Evolutionary conservation across 768 basidiomycete species (phyloP).

Genomic region (Boletus vinaceobasis): DNA sequence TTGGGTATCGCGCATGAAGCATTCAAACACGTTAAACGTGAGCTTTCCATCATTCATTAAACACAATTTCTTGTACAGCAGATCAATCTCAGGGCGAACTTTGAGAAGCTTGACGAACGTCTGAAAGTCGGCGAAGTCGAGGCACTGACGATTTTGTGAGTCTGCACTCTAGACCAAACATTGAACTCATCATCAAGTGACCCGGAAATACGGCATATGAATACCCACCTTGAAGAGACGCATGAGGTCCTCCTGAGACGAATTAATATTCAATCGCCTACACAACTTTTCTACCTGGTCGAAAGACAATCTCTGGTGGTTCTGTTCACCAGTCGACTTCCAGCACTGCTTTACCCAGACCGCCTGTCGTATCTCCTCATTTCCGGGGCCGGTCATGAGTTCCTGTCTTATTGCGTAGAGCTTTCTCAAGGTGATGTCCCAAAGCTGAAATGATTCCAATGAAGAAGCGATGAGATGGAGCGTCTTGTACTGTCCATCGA

Average conservation of each 20-base stretch:
- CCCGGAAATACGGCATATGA: not conserved
- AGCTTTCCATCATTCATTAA: slow-evolving; percentile 28
- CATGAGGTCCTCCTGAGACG: slow-evolving; percentile 49
- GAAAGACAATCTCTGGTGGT: slow-evolving; percentile 63
- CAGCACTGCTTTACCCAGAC: slow-evolving; percentile 84
- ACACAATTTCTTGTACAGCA: slow-evolving; percentile 50
- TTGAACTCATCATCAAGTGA: not conserved
- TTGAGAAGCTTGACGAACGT: slow-evolving; percentile 81
- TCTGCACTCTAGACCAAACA: slow-evolving; percentile 56
- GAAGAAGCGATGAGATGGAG: slow-evolving; percentile 79
- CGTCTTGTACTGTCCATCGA: slow-evolving; percentile 77
- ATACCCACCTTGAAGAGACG: slow-evolving; percentile 54
- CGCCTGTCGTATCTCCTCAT: slow-evolving; percentile 58
- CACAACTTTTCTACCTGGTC: slow-evolving; percentile 72
- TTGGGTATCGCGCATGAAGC: slow-evolving; percentile 52
- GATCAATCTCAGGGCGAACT: slow-evolving; percentile 76
- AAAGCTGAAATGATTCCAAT: slow-evolving; percentile 55
- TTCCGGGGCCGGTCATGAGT: slow-evolving; percentile 65
- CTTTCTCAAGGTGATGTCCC: slow-evolving; percentile 61
- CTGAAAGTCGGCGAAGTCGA: slow-evolving; percentile 80
- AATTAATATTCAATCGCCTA: slow-evolving; percentile 63
- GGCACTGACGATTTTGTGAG: slow-evolving; percentile 46
- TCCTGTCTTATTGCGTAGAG: slow-evolving; percentile 64
- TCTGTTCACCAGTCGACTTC: slow-evolving; percentile 64
- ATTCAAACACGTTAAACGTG: slow-evolving; percentile 41